phyloP scores from a whole-genome alignment of 495 filamentous ascomycete species.

The Tuber aestivum region DNA sequence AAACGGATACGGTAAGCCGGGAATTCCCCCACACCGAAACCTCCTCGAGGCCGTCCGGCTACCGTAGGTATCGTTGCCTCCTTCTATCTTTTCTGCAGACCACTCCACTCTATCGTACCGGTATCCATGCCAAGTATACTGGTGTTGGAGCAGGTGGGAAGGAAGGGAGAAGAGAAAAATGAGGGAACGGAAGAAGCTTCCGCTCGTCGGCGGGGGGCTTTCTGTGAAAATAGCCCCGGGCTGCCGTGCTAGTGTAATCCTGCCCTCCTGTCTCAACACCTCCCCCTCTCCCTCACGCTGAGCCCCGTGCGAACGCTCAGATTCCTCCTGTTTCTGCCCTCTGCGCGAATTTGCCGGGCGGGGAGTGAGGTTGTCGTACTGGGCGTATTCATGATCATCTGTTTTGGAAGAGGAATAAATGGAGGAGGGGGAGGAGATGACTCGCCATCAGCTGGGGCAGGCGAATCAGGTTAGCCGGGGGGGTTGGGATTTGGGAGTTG shows the following conservation, averaged over 20 bases:
- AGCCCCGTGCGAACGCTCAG: not conserved
- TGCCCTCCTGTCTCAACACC: not conserved
- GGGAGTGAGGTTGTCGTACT: not conserved
- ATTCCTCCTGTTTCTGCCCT: not conserved
- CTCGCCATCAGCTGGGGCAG: not conserved
- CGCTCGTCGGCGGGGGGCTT: not conserved
- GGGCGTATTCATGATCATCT: not conserved
- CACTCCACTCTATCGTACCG: not conserved
- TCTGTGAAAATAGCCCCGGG: not conserved
- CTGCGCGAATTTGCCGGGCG: not conserved
- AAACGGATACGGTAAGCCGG: not conserved
- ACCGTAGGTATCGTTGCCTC: not conserved
- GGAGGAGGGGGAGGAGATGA: not conserved
- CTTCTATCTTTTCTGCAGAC: not conserved
- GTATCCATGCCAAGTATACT: not conserved
- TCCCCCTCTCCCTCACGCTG: not conserved
- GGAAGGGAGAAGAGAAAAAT: not conserved
- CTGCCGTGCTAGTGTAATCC: not conserved
- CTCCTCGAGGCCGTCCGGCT: not conserved
- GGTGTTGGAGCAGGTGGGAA: not conserved
- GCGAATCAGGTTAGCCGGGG: not conserved
- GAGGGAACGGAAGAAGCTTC: not conserved
- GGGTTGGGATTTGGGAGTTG: not conserved
- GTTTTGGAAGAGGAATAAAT: not conserved
- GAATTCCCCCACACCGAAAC: not conserved